A percentile compares a stretch with the other conserved stretches of the same genome.
phyloP scores from a whole-genome alignment of 176 grass and related monocot genomes.

The Oryza coarctata region DNA sequence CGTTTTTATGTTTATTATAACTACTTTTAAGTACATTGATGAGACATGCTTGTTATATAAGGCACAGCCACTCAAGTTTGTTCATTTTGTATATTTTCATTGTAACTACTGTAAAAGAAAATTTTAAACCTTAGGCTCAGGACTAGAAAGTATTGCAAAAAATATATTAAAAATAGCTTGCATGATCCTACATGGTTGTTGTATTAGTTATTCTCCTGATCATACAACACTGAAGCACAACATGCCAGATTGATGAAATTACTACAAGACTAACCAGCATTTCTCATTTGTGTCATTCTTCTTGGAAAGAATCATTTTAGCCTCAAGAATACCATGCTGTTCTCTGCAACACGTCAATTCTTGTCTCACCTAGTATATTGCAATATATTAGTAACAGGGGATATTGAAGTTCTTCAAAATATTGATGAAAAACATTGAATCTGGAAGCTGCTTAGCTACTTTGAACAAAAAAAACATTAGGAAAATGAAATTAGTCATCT shows the following conservation, averaged over 20 bases:
- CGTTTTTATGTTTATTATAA: neutral
- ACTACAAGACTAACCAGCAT: slow-evolving; percentile 42
- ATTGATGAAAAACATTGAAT: slow-evolving; percentile 16
- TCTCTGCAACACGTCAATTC: slow-evolving; percentile 55
- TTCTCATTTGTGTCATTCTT: slow-evolving; percentile 36
- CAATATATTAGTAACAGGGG: neutral
- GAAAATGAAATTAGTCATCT: slow-evolving; percentile 7
- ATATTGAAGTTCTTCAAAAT: neutral
- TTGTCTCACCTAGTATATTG: slow-evolving; percentile 45
- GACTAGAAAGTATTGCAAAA: neutral
- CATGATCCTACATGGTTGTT: slow-evolving; percentile 7
- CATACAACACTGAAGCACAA: slow-evolving; percentile 15
- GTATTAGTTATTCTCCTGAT: neutral
- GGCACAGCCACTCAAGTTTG: slow-evolving; percentile 4
- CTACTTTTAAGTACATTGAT: neutral
- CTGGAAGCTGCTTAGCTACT: neutral
- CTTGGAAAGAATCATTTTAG: slow-evolving; percentile 29
- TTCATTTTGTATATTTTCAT: neutral
- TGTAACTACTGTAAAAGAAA: neutral
- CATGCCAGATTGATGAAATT: slow-evolving; percentile 8
- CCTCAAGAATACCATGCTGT: slow-evolving; percentile 41
- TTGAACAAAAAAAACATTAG: neutral
- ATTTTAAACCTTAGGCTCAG: neutral
- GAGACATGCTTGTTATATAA: neutral
- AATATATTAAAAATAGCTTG: slow-evolving; percentile 9